Base-by-base conservation (phyloP, 2,329 filamentous ascomycete genomes). In the Mycogone perniciosa region DNA sequence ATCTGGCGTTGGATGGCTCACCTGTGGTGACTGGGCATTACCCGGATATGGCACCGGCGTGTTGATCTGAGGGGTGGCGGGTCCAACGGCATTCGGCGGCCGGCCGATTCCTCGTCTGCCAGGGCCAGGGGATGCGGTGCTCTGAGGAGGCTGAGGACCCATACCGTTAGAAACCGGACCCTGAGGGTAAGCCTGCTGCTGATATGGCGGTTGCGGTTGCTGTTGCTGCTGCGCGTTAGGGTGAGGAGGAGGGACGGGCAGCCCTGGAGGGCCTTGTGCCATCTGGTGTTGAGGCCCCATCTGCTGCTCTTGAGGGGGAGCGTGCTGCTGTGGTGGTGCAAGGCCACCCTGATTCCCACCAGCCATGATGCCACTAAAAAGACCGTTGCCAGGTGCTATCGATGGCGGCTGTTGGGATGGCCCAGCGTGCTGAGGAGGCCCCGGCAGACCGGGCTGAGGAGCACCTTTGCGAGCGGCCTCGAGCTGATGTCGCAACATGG, bases 281-380 rank as follows among this genome's bases (percentile, higher is more conserved):
- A 88, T 86, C 58, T 73, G 71, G 51, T 73, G 70, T 57, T 73
- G 70, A 58, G 71, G 70, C 48, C 70, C 70, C 64, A 72, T 67
- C 59, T 79, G 79, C 64, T 85, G 82, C 61, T 85, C 79, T 69
- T 85, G 82, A 56, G 79, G 79, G 59, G 89, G 90, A 61, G 95
- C 64, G 52, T 70, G 84, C 38, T 83, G 83, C 61, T 81, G 80
- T 57, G 90, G 90, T 60, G 95, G 84, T 54, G 88, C 89, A 56
- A 89, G 87, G 54, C 88, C 89, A 61, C 85, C 87, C 72, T 92
- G 89, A 62, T 85, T 88, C 56, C 80, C 83, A 57, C 92, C 92
- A 50, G 91, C 84, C 89, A 99, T 97, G 65, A 97, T 96, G 51
- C 89, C 90, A 59, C 89, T 90, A 65, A 99, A 97, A 38, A 97